Percentiles rank a stretch among this genome's conserved stretches.
Conservation (phyloP, 2,329 filamentous ascomycete genomes). For the Xylaria multiplex region DNA sequence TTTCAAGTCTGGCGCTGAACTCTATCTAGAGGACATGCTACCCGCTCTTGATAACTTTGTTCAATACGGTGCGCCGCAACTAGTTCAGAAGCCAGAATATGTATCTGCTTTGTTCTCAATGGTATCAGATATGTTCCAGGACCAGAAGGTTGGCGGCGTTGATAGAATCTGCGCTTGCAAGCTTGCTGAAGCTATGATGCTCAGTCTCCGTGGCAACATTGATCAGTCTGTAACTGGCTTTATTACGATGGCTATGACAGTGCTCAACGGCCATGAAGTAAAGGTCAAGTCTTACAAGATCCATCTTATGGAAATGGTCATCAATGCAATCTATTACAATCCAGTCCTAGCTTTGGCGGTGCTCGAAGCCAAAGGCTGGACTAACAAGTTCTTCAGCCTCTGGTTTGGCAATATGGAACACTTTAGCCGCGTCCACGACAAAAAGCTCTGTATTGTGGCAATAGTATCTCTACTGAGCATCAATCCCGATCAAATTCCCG, state of each 20-base stretch:
- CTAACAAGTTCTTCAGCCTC: slow-evolving; percentile 97
- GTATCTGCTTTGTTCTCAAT: slow-evolving; percentile 90
- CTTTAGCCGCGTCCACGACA: slow-evolving; percentile 95
- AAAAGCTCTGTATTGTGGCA: slow-evolving; percentile 96
- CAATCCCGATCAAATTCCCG: slow-evolving; percentile 81
- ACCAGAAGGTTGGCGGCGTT: slow-evolving; percentile 90
- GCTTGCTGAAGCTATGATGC: slow-evolving; percentile 95
- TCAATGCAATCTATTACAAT: slow-evolving; percentile 98
- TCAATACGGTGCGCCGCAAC: slow-evolving; percentile 83
- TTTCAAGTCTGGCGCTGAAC: slow-evolving; percentile 95
- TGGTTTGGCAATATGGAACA: slow-evolving; percentile 98
- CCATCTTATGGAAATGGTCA: slow-evolving; percentile 98
- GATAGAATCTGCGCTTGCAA: slow-evolving; percentile 98
- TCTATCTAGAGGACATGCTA: slow-evolving; percentile 98
- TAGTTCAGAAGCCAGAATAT: slow-evolving; percentile 86
- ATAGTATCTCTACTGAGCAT: slow-evolving; percentile 87
- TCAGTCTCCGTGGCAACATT: slow-evolving; percentile 88
- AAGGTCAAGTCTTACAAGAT: slow-evolving; percentile 95
- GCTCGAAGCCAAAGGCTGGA: slow-evolving; percentile 92
- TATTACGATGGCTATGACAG: slow-evolving; percentile 86
- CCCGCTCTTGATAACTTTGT: slow-evolving; percentile 98
- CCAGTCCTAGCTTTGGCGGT: slow-evolving; percentile 84
- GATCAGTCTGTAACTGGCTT: slow-evolving; percentile 91
- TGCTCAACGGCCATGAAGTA: slow-evolving; percentile 77
- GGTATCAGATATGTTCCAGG: slow-evolving; percentile 93